A percentile compares a stretch with the other conserved stretches of the same genome.
phyloP scores from a whole-genome alignment of 2,329 filamentous ascomycete genomes.

The Fusarium devonianum region DNA sequence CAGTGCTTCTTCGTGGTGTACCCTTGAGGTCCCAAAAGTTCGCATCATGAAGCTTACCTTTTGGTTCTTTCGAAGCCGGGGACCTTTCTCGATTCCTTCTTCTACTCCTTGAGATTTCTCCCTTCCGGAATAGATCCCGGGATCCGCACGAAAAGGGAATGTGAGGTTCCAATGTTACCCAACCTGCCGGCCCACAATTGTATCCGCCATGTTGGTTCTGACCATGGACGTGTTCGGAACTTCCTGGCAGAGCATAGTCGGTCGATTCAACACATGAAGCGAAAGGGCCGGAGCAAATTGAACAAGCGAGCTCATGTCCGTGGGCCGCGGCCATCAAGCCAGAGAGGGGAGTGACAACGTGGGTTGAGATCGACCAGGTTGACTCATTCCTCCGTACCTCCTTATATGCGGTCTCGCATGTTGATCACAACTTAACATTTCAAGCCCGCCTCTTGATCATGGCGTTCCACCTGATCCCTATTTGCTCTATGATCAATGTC shows the following conservation, averaged over 20 bases:
- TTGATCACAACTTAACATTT: conserved; percentile 19
- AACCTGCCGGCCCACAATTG: conserved; percentile 2
- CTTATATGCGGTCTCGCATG: conserved; percentile 27
- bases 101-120: conserved; percentile 9
- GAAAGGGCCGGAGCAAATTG: background rate
- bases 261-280: background rate
- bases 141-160: conserved; percentile 12
- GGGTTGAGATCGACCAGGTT: too few species aligned
- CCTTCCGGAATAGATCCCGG: conserved; percentile 20
- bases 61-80: conserved; percentile 21
- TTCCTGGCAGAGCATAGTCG: conserved; percentile 3
- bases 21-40: conserved; percentile 27
- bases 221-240: background rate
- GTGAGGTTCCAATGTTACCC: conserved; percentile 9
- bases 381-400: too few species aligned
- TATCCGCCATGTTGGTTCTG: conserved; percentile 5
- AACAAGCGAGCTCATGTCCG: background rate
- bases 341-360: too few species aligned
- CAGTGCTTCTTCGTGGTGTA: conserved; percentile 9
- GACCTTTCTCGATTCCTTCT: conserved; percentile 33
- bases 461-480: too few species aligned
- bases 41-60: conserved; percentile 15
- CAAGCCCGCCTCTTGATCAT: conserved; percentile 15
- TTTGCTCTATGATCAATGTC: conserved; percentile 16
- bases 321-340: conserved; percentile 19